These are phyloP conservation scores for Grosmannia huntii DNA, from an alignment of 2,329 filamentous ascomycete species.

Conservation along the genomic window DNA sequence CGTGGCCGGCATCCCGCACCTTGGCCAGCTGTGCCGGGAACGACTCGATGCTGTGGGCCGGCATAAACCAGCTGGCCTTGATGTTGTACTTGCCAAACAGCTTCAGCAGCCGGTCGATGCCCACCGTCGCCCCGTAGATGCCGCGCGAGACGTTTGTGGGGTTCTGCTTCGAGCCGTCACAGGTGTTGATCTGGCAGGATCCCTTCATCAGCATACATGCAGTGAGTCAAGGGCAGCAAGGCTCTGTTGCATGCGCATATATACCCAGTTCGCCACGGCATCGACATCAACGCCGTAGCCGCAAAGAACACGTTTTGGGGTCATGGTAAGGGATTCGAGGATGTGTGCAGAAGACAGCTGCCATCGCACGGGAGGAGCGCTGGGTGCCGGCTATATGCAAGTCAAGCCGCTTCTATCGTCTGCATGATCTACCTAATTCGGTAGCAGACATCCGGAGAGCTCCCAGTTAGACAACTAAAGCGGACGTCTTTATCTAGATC, in stretches of 20 bases:
- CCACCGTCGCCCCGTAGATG: constrained; percentile 56
- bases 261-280: constrained; percentile 1
- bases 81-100: constrained; percentile 61
- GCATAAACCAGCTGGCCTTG: constrained; percentile 46
- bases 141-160: constrained; percentile 2
- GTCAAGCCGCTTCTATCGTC: not conserved
- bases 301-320: not conserved
- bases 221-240: not conserved
- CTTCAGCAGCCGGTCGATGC: constrained; percentile 52
- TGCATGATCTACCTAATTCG: not conserved
- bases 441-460: not conserved
- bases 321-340: not conserved
- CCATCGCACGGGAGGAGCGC: not conserved
- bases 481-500: not conserved
- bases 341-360: not conserved
- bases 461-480: not conserved
- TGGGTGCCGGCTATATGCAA: not conserved
- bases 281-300: constrained; percentile 2
- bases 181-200: not conserved
- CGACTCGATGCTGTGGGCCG: constrained; percentile 34
- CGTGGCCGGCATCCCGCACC: constrained; percentile 32
- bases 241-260: not conserved
- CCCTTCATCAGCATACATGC: not conserved
- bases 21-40: constrained; percentile 32
- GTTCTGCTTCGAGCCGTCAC: not conserved